Percentiles rank a stretch among this genome's conserved stretches.
Evolutionary conservation across 148 eudicot species (phyloP).

Genomic region (Arctostaphylos glauca): DNA sequence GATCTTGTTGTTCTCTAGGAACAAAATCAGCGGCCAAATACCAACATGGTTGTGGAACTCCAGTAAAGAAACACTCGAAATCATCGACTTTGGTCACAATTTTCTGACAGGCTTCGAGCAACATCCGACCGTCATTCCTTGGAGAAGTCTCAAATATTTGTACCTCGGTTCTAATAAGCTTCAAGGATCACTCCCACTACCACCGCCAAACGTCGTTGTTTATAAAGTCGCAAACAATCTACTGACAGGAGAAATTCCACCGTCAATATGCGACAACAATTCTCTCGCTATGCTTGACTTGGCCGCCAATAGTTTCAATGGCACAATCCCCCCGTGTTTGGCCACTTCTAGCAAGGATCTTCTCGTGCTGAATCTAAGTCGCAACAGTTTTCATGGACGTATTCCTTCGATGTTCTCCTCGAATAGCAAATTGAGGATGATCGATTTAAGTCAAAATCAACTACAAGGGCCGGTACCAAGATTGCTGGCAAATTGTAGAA

Average conservation of each 20-base stretch:
- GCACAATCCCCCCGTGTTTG: neutral
- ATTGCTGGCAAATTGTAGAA: neutral
- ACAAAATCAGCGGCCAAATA: neutral
- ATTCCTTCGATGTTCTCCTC: neutral
- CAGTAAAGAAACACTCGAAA: conserved; percentile 18
- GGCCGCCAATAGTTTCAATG: neutral
- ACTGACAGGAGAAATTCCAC: neutral
- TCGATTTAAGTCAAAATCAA: neutral
- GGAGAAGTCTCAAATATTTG: neutral
- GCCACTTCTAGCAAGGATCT: neutral
- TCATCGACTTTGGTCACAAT: too few species aligned
- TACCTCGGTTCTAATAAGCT: too few species aligned
- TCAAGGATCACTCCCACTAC: conserved; percentile 11
- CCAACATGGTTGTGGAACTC: conserved; percentile 25
- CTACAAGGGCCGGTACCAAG: neutral
- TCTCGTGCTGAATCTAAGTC: neutral
- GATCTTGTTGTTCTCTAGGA: neutral
- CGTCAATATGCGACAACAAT: neutral
- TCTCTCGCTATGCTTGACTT: neutral
- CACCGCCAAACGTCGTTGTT: too few species aligned
- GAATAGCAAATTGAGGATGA: neutral
- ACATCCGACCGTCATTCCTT: neutral
- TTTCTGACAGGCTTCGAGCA: too few species aligned
- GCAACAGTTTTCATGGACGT: neutral
- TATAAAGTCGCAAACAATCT: neutral